Percentiles rank a stretch among this genome's conserved stretches.
Conservation (phyloP, 192 early-diverging fungal species). For the Mortierella alpina region DNA sequence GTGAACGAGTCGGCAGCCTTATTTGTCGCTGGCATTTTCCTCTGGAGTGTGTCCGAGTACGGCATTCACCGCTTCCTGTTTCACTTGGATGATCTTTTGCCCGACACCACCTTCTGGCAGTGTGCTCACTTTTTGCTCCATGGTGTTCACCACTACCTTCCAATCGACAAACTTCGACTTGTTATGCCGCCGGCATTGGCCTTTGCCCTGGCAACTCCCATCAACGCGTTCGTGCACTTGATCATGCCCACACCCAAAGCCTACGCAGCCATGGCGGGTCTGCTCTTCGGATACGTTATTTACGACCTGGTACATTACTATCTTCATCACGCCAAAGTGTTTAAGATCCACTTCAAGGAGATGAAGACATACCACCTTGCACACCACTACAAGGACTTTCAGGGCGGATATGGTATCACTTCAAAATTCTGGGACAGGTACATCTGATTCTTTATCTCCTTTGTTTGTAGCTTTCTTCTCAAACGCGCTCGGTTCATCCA, state of each 20-base stretch:
- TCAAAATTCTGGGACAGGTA: constrained; percentile 86
- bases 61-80: constrained; percentile 89
- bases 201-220: constrained; percentile 69
- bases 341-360: constrained; percentile 75
- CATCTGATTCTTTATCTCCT: not conserved
- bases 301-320: constrained; percentile 95
- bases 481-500: not conserved
- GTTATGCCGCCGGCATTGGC: constrained; percentile 95
- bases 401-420: constrained; percentile 89
- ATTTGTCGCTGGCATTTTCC: constrained; percentile 74
- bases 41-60: constrained; percentile 92
- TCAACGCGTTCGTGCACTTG: constrained; percentile 60
- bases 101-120: constrained; percentile 79
- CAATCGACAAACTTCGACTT: constrained; percentile 92
- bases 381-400: constrained; percentile 92
- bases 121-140: constrained; percentile 88
- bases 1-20: constrained; percentile 55
- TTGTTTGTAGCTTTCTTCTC: constrained; percentile 4
- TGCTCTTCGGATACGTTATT: constrained; percentile 81
- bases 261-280: constrained; percentile 78
- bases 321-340: constrained; percentile 87
- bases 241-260: constrained; percentile 71
- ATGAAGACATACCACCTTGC: constrained; percentile 95
- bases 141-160: constrained; percentile 94
- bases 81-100: constrained; percentile 86